Evolutionary conservation across 2,329 filamentous ascomycete species (phyloP).

Genomic region (Curvularia verruculosa): DNA sequence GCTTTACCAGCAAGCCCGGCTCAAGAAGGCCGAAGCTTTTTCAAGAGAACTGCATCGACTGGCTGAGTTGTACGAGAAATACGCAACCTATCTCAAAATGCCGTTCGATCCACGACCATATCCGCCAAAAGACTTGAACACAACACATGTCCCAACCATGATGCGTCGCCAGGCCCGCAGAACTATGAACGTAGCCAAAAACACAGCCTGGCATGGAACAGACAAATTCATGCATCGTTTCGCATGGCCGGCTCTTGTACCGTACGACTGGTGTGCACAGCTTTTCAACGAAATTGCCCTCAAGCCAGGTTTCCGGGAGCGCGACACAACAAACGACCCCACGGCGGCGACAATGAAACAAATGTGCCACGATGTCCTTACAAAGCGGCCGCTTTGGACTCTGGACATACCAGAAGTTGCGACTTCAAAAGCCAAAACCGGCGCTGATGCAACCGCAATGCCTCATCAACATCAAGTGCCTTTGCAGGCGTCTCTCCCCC

Average conservation of each 20-base stretch:
- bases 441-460: not conserved
- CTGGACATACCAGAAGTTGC: not conserved
- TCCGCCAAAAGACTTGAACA: not conserved
- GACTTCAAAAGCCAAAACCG: not conserved
- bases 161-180: not conserved
- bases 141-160: conserved; percentile 4
- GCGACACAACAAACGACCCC: not conserved
- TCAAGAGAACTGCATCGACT: conserved; percentile 8
- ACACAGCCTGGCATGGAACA: not conserved
- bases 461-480: not conserved
- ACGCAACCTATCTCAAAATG: conserved; percentile 14
- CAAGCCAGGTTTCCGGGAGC: not conserved
- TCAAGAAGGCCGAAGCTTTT: conserved; percentile 11
- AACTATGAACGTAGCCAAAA: not conserved
- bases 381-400: conserved; percentile 1
- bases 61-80: conserved; percentile 13
- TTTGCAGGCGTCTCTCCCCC: not conserved
- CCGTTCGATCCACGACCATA: conserved; percentile 12
- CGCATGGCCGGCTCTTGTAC: conserved; percentile 13
- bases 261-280: conserved; percentile 14
- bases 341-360: not conserved
- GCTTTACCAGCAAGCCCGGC: conserved; percentile 5
- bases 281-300: conserved; percentile 5
- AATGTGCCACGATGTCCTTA: not conserved
- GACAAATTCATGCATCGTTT: conserved; percentile 7